Percentiles rank a stretch among this genome's conserved stretches.
Conservation (phyloP, 495 filamentous ascomycete genomes). For the Xylaria palmicola region DNA sequence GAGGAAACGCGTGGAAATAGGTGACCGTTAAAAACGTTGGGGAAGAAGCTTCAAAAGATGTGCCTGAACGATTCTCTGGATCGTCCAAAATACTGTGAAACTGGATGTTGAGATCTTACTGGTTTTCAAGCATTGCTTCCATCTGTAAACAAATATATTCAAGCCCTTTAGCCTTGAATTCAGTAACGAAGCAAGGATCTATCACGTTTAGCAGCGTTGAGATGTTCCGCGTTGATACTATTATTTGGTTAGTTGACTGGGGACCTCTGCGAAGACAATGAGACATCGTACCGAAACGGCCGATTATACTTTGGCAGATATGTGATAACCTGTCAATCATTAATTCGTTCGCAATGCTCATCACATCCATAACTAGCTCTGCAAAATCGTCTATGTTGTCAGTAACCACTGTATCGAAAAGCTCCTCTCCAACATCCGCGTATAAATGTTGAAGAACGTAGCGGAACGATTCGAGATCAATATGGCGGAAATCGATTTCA, state of each 20-base stretch:
- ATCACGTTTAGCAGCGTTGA: conserved; percentile 80
- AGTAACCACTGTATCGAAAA: conserved; percentile 76
- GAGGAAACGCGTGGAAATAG: background rate
- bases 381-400: conserved; percentile 77
- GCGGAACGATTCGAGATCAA: conserved; percentile 66
- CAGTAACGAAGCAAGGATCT: conserved; percentile 73
- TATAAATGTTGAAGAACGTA: conserved; percentile 84
- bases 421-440: conserved; percentile 72
- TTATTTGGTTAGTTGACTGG: conserved; percentile 22
- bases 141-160: conserved; percentile 91
- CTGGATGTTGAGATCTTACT: conserved; percentile 32
- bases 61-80: background rate
- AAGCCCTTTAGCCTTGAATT: conserved; percentile 84
- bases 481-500: conserved; percentile 79
- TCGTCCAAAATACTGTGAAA: background rate
- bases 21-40: background rate
- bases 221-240: conserved; percentile 81
- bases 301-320: conserved; percentile 83
- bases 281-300: conserved; percentile 63
- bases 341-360: conserved; percentile 86
- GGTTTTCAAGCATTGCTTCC: conserved; percentile 85
- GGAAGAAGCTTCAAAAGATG: background rate
- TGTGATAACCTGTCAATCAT: conserved; percentile 91
- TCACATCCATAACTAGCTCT: conserved; percentile 86
- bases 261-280: background rate